Conservation (phyloP, 2,329 filamentous ascomycete genomes). For the Cadophora malorum region DNA sequence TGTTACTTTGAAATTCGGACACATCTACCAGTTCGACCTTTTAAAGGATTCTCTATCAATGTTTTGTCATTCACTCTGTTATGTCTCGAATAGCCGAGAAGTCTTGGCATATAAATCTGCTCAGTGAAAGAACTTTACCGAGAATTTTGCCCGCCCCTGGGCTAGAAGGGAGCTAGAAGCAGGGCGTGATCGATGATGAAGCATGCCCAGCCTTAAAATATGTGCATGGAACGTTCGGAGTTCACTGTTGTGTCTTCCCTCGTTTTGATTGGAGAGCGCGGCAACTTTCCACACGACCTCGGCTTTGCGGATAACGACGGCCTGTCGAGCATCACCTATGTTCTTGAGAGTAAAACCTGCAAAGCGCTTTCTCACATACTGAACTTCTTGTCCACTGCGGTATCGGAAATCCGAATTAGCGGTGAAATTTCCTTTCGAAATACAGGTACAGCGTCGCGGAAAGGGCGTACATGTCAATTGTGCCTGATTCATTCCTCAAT, state of each 20-base stretch:
- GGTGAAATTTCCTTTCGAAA: background rate
- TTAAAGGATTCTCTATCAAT: too few species aligned
- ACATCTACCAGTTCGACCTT: too few species aligned
- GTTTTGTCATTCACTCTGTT: background rate
- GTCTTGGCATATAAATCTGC: background rate
- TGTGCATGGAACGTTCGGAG: background rate
- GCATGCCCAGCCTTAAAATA: background rate
- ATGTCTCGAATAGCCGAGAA: constrained; percentile 3
- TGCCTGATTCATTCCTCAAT: background rate
- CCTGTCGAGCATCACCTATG: too few species aligned
- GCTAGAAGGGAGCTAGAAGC: constrained; percentile 2
- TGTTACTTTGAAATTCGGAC: background rate
- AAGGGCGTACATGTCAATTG: too few species aligned
- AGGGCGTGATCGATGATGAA: background rate
- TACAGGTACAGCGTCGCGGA: too few species aligned
- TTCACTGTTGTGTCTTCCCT: background rate
- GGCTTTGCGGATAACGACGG: too few species aligned
- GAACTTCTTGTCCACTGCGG: background rate
- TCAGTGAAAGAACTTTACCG: background rate
- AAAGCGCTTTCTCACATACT: background rate
- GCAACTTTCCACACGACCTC: too few species aligned
- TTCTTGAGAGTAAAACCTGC: too few species aligned
- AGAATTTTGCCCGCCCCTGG: background rate
- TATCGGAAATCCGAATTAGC: constrained; percentile 12
- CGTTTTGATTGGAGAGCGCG: background rate